phyloP scores from a whole-genome alignment of 2,329 filamentous ascomycete species.

The Xylariaceae sp. region DNA sequence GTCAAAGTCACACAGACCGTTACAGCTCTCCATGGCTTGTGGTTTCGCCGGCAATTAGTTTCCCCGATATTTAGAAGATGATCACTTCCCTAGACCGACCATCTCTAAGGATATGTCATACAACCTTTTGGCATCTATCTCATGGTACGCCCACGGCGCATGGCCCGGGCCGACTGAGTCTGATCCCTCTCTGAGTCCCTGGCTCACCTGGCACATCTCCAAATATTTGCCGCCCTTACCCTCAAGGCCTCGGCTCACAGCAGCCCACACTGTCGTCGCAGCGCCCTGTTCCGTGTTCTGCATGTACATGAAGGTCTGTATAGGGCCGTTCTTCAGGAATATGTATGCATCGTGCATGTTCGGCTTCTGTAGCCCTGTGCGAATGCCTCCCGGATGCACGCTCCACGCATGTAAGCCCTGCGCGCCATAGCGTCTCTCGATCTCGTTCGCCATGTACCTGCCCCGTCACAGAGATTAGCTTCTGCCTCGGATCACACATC shows the following conservation, averaged over 20 bases:
- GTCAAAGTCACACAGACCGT: too few relatives aligned
- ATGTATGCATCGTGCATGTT: conserved; percentile 12
- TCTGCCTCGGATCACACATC: neutral
- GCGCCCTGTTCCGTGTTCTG: conserved; percentile 47
- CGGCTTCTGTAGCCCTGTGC: conserved; percentile 16
- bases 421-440: conserved; percentile 51
- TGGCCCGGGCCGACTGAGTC: conserved; percentile 5
- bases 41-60: too few relatives aligned
- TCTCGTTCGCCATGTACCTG: conserved; percentile 50
- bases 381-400: conserved; percentile 50
- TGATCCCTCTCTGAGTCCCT: conserved; percentile 3
- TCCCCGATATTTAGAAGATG: too few relatives aligned
- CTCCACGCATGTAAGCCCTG: conserved; percentile 48
- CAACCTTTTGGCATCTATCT: conserved; percentile 14
- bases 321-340: conserved; percentile 7
- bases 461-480: neutral
- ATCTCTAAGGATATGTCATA: conserved; percentile 6
- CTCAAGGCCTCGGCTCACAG: conserved; percentile 44
- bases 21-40: too few relatives aligned
- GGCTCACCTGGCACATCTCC: conserved; percentile 16
- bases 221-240: conserved; percentile 48
- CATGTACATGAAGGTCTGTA: conserved; percentile 15
- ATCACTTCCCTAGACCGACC: conserved; percentile 1
- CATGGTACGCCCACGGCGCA: conserved; percentile 10
- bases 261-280: conserved; percentile 48